phyloP scores from a whole-genome alignment of 1,284 basidiomycete species.

The Apiotrichum mycotoxinovorans region DNA sequence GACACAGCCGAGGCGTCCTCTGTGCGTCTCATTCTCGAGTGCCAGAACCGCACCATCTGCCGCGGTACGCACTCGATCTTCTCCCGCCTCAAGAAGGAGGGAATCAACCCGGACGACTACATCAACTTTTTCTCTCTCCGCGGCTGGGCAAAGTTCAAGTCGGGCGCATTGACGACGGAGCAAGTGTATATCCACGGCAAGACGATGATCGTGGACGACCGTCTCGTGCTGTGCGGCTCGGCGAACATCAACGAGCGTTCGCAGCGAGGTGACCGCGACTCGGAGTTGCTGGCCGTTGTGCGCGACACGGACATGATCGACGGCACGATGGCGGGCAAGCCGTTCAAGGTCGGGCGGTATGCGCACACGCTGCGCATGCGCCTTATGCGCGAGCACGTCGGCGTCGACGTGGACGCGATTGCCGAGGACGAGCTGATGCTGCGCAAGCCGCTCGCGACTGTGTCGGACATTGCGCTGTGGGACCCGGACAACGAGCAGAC shows the following conservation, averaged over 20 bases:
- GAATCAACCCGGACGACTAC: constrained; percentile 89
- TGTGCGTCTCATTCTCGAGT: constrained; percentile 89
- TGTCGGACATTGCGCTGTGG: constrained; percentile 64
- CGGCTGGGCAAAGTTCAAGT: constrained; percentile 88
- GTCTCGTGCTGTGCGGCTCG: constrained; percentile 92
- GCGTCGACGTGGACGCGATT: constrained; percentile 87
- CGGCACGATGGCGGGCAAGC: constrained; percentile 86
- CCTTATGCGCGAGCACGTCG: constrained; percentile 94
- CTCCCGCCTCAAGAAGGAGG: constrained; percentile 75
- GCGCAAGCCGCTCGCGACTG: constrained; percentile 56
- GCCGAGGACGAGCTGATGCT: constrained; percentile 70
- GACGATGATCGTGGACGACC: constrained; percentile 88
- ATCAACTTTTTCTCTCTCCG: constrained; percentile 88
- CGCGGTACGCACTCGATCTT: constrained; percentile 93
- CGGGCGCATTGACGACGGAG: constrained; percentile 82
- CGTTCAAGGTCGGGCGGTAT: constrained; percentile 93
- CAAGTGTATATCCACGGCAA: constrained; percentile 90
- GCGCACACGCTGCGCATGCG: constrained; percentile 90
- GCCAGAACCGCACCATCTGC: constrained; percentile 84
- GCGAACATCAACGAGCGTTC: constrained; percentile 99
- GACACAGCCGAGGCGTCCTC: constrained; percentile 90
- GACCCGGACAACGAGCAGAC: constrained; percentile 74
- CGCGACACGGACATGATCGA: constrained; percentile 96
- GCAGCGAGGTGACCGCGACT: constrained; percentile 92
- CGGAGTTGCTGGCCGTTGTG: constrained; percentile 87